Evolutionary conservation across 139 green algal genomes (phyloP).

Genomic region (Deuterostichococcus epilithicus): DNA sequence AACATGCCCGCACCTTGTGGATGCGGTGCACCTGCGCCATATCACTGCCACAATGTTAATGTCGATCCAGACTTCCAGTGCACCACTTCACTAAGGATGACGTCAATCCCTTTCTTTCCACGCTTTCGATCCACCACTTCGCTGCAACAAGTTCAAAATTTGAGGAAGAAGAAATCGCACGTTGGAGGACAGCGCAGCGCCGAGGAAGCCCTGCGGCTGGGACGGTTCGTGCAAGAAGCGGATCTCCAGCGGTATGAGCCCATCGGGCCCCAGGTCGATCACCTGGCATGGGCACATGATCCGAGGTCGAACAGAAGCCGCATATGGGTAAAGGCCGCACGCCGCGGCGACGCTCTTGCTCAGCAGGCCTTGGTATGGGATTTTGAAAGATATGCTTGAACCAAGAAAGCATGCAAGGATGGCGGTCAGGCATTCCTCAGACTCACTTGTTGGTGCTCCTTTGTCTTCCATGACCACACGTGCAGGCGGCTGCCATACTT

Average conservation of each 20-base stretch:
- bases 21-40: no score
- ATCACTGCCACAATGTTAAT: no score
- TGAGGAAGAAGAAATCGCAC: slow-evolving; percentile 24
- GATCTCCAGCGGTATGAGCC: slow-evolving; percentile 76
- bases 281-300: slow-evolving; percentile 28
- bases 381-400: no score
- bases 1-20: background rate
- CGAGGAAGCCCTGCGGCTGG: slow-evolving; percentile 63
- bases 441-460: slow-evolving; percentile 32
- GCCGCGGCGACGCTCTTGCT: no score
- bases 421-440: no score
- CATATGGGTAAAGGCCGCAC: no score
- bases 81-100: no score
- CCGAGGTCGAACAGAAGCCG: no score
- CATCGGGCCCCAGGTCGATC: slow-evolving; percentile 67
- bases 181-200: slow-evolving; percentile 68
- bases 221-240: slow-evolving; percentile 77
- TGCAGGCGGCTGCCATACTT: slow-evolving; percentile 62
- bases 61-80: no score
- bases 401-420: no score
- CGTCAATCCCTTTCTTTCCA: no score
- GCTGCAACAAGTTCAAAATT: background rate
- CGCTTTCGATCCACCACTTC: slow-evolving; percentile 29
- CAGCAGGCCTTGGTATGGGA: slow-evolving; percentile 14
- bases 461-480: slow-evolving; percentile 69